These are phyloP conservation scores for Hondaea fermentalgiana DNA, from an alignment of 108 stramenopile genomes.

Conservation along the genomic window DNA sequence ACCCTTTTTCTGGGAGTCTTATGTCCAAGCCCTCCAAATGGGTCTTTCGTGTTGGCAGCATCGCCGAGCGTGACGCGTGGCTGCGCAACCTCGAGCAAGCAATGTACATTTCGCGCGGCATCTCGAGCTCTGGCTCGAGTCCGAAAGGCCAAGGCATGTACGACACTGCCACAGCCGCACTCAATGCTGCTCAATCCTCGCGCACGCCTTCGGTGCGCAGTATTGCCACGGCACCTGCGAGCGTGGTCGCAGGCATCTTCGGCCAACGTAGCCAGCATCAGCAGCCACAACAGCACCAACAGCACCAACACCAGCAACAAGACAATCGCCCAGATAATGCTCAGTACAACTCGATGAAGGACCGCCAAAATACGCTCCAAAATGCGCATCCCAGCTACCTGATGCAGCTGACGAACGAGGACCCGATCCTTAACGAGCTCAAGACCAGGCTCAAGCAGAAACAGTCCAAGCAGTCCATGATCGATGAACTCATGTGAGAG, in stretches of 20 bases:
- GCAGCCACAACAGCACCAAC: too few relatives aligned
- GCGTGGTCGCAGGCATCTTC: too few relatives aligned
- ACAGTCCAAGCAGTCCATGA: not conserved
- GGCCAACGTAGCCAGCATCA: too few relatives aligned
- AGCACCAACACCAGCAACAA: not conserved
- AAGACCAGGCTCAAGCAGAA: not conserved
- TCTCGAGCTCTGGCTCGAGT: not conserved
- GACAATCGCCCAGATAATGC: not conserved
- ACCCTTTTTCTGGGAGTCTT: not conserved
- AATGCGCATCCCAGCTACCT: not conserved
- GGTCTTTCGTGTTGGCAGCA: not conserved
- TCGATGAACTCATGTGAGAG: too few relatives aligned
- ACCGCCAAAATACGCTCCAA: not conserved
- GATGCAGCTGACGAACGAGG: not conserved
- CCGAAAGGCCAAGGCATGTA: not conserved
- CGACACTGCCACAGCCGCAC: not conserved
- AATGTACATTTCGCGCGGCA: not conserved
- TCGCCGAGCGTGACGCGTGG: slow-evolving; percentile 4
- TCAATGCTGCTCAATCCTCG: not conserved
- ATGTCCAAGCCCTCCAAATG: not conserved
- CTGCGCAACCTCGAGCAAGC: not conserved
- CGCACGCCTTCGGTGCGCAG: not conserved
- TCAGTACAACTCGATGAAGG: not conserved
- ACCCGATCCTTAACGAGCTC: not conserved
- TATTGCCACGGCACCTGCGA: not conserved